Conservation (phyloP, 305 asterid species). For the Andrographis paniculata region DNA sequence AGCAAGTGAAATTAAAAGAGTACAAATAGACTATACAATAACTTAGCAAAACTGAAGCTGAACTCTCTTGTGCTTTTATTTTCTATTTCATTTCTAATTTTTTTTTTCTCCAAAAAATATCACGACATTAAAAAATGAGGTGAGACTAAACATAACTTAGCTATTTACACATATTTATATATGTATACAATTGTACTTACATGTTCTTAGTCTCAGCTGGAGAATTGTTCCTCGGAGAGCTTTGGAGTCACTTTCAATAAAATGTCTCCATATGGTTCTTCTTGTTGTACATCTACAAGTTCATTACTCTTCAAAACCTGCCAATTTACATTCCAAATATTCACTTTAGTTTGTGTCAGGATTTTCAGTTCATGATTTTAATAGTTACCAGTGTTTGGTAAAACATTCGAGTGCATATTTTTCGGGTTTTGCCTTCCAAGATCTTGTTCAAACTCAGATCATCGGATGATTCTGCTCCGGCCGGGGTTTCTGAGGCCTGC, state of each 20-base stretch:
- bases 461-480: background rate
- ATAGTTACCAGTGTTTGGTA: background rate
- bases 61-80: too few species aligned
- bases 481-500: constrained; percentile 25
- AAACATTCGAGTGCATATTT: constrained; percentile 3
- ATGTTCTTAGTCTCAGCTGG: constrained; percentile 19
- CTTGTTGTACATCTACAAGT: constrained; percentile 55
- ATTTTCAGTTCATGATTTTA: background rate
- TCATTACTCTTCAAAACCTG: constrained; percentile 66
- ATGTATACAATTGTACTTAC: background rate
- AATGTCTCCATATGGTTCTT: constrained; percentile 44
- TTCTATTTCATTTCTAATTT: too few species aligned
- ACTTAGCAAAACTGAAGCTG: too few species aligned
- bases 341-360: too few species aligned
- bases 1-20: too few species aligned
- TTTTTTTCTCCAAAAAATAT: too few species aligned
- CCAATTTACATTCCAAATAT: background rate
- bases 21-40: too few species aligned
- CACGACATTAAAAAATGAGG: too few species aligned
- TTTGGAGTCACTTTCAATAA: constrained; percentile 48
- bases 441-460: constrained; percentile 37
- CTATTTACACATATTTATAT: constrained; percentile 28
- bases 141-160: constrained; percentile 13
- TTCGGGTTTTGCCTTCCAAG: constrained; percentile 45
- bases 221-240: constrained; percentile 44